Evolutionary conservation across 2,329 filamentous ascomycete species (phyloP).

Genomic region (Fusarium sp.): DNA sequence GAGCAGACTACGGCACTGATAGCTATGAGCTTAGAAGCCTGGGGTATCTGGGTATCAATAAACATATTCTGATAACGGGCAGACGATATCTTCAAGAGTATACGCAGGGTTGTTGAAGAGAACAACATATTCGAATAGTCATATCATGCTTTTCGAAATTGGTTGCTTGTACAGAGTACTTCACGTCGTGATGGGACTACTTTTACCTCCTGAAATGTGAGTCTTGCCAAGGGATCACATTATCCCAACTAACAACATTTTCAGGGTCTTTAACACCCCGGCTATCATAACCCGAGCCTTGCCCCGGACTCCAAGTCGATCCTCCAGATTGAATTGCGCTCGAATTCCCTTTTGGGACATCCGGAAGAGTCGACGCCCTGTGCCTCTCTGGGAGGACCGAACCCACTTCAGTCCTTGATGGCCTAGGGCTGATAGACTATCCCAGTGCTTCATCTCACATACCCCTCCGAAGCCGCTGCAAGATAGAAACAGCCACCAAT

Average conservation of each 20-base stretch:
- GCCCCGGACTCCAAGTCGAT: constrained; percentile 7
- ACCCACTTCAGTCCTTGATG: neutral
- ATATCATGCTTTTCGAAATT: neutral
- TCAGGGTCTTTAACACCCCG: constrained; percentile 29
- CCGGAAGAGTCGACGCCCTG: constrained; percentile 12
- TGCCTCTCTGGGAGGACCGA: neutral
- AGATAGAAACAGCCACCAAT: constrained; percentile 16
- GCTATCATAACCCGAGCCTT: constrained; percentile 13
- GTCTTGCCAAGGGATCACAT: constrained; percentile 1
- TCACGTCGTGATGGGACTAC: neutral
- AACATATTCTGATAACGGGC: neutral
- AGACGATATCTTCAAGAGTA: neutral
- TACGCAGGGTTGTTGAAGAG: neutral
- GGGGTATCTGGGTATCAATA: neutral
- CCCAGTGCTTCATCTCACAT: neutral
- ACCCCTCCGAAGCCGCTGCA: constrained; percentile 18
- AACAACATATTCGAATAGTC: neutral
- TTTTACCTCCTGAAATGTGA: neutral
- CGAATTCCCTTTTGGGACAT: constrained; percentile 5
- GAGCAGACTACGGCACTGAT: constrained; percentile 6
- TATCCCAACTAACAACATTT: neutral
- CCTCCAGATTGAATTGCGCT: neutral
- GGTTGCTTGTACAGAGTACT: neutral
- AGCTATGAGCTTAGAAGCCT: constrained; percentile 2
- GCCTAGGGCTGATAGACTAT: constrained; percentile 2